phyloP scores from a whole-genome alignment of 2,329 filamentous ascomycete genomes.

The Cytospora schulzeri region DNA sequence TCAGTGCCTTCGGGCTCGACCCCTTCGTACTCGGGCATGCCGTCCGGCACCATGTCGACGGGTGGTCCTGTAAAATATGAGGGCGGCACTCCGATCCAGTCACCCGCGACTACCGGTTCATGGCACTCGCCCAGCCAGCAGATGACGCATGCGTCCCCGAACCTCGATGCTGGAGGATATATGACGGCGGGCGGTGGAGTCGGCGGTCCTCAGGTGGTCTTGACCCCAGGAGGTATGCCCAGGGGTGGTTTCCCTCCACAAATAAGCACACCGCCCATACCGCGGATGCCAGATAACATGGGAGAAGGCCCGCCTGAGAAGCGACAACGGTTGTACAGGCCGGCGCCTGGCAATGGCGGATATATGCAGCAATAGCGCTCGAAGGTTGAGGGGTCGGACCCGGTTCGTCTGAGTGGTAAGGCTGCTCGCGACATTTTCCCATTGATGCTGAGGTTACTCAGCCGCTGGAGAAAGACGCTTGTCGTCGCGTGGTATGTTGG shows the following conservation, averaged over 20 bases:
- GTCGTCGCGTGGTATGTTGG: slow-evolving; percentile 8
- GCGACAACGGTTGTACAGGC: slow-evolving; percentile 52
- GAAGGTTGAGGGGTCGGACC: neutral
- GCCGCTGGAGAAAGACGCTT: slow-evolving; percentile 14
- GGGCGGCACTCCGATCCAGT: slow-evolving; percentile 55
- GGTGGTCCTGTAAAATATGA: slow-evolving; percentile 51
- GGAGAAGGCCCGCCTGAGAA: slow-evolving; percentile 52
- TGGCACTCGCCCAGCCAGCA: slow-evolving; percentile 55
- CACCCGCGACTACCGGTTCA: slow-evolving; percentile 49
- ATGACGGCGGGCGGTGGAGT: slow-evolving; percentile 48
- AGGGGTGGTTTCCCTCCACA: slow-evolving; percentile 39
- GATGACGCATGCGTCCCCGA: slow-evolving; percentile 53
- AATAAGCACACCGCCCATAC: slow-evolving; percentile 35
- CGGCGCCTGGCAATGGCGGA: slow-evolving; percentile 41
- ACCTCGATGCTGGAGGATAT: slow-evolving; percentile 40
- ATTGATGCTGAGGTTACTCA: neutral
- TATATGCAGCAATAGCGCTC: slow-evolving; percentile 42
- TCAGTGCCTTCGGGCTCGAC: slow-evolving; percentile 28
- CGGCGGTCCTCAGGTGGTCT: slow-evolving; percentile 42
- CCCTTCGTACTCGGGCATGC: slow-evolving; percentile 36
- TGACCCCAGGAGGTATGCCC: slow-evolving; percentile 41
- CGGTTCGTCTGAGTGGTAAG: neutral
- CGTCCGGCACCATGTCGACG: slow-evolving; percentile 37
- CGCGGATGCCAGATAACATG: slow-evolving; percentile 39
- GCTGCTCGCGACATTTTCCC: neutral